Evolutionary conservation across 352 stramenopile genomes (phyloP), one percentile per base, ranked within the genome.

Genomic region (Globisporangium nodosum): DNA sequence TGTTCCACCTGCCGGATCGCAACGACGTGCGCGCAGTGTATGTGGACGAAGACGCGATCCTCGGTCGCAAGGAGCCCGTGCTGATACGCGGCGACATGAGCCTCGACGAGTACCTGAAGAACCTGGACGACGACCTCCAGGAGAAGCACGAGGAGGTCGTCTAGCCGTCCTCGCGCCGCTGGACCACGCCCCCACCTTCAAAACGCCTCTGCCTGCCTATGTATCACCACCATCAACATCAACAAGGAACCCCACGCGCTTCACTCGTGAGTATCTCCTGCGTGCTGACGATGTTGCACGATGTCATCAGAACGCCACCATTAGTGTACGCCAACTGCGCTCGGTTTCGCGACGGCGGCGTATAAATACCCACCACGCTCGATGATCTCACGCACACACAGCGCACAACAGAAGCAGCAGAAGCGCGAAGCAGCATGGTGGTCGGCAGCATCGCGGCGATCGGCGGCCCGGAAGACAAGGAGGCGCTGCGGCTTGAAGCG

Each of bases 1-100:
- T 98, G 86, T 99, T 98, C 76, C 90, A 98, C 30, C 84, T 98
- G 54, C 96, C 96, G 13, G 96, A 97, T 30, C 78, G 94, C 54
- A 65, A 78, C 37, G 78, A 97, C 64, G 91, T 98, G 42, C 90
- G 84, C 55, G 96, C 92, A 13, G 89, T 98, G 54, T 97, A 97
- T 56, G 82, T 99, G 52, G 93, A 99, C 74, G 88, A 92, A 62
- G 76, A 91, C 33, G 92, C 92, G 2, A 95, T 98, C 45, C 73
- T 88, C 56, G 91, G 90, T 21, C 76, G 85, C 60, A 90, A 95
- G 63, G 87, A 85, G 63, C 92, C 94, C 16, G 93, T 98, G 64
- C 73, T 98, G 33, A 71, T 98, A 65, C 79, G 78, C 31, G 72
- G 73, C 45, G 76, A 78, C 56, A 68, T 85, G 66, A 81, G 71